phyloP scores from a whole-genome alignment of 108 stramenopile species.

The Cyclotella kingstonii region DNA sequence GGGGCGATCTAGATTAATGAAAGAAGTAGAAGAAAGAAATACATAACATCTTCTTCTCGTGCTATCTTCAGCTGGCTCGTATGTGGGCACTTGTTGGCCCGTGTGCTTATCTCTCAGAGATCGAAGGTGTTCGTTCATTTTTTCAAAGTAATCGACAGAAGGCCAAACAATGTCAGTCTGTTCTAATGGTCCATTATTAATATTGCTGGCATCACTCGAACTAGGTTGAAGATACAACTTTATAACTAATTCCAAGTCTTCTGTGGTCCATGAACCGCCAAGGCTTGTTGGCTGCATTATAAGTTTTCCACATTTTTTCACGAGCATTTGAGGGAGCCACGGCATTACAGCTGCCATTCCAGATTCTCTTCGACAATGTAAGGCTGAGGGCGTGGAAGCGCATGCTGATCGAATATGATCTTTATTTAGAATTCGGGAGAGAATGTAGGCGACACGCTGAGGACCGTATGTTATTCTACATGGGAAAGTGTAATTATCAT shows the following conservation, averaged over 20 bases:
- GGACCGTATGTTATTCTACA: slow-evolving; percentile 58
- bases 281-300: slow-evolving; percentile 73
- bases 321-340: slow-evolving; percentile 48
- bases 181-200: slow-evolving; percentile 32
- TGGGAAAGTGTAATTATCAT: no score
- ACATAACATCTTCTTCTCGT: slow-evolving; percentile 34
- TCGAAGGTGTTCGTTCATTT: slow-evolving; percentile 13
- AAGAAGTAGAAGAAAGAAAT: slow-evolving; percentile 64
- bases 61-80: slow-evolving; percentile 9
- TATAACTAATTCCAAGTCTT: slow-evolving; percentile 51
- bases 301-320: slow-evolving; percentile 52
- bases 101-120: slow-evolving; percentile 17
- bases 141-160: slow-evolving; percentile 42
- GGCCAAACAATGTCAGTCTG: slow-evolving; percentile 79
- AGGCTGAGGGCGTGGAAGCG: slow-evolving; percentile 3
- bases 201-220: slow-evolving; percentile 12
- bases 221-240: slow-evolving; percentile 49
- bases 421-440: slow-evolving; percentile 37
- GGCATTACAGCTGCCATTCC: slow-evolving; percentile 22
- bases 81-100: background rate
- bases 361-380: slow-evolving; percentile 1
- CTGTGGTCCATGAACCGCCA: slow-evolving; percentile 60
- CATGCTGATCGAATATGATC: slow-evolving; percentile 31
- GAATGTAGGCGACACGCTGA: slow-evolving; percentile 62
- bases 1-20: slow-evolving; percentile 55